Evolutionary conservation across 768 basidiomycete genomes (phyloP), one percentile per base, ranked within the genome.

Genomic region (Hypholoma sublateritium): DNA sequence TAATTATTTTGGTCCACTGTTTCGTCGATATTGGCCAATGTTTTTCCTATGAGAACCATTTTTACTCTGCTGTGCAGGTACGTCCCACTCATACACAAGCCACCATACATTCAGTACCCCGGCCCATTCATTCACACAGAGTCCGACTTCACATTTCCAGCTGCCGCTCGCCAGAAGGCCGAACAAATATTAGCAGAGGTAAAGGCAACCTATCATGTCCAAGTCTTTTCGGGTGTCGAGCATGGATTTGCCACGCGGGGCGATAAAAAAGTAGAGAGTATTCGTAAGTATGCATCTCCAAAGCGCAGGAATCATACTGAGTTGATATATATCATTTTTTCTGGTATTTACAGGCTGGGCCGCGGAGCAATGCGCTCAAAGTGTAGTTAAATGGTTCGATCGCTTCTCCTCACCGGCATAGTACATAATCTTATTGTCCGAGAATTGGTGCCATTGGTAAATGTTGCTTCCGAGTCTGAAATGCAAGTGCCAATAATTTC

Each of bases 151-250:
- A 78, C 82, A 1, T 86, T 87, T 72, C 74, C 82, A 1, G 19
- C 72, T 0, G 72, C 74, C 14, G 74, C 77, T 2, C 82, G 85
- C 22, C 80, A 80, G 17, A 71, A 75, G 3, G 81, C 80, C 0
- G 85, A 86, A 57, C 80, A 82, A 49, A 78, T 85, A 6, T 67
- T 88, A 21, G 71, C 75, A 6, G 77, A 77, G 52, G 71, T 65
- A n/a, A 82, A 82, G 51, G 77, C 77, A 0, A 70, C 69, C 1
- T 87, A 86, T 65, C 77, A 82, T 57, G 70, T 85, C 57, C 84
- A 86, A 43, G 65, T 82, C 9, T 87, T 86, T 62, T 78, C 80
- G 2, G 76, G 80, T 0, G 77, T 75, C 13, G 37, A 57, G 0
- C 81, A 83, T 57, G 80, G 81, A 6, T 83, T 83, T 61, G 78